A percentile compares a stretch with the other conserved stretches of the same genome.
Evolutionary conservation across 2,329 filamentous ascomycete species (phyloP).

Genomic region (Aspergillus novofumigatus): DNA sequence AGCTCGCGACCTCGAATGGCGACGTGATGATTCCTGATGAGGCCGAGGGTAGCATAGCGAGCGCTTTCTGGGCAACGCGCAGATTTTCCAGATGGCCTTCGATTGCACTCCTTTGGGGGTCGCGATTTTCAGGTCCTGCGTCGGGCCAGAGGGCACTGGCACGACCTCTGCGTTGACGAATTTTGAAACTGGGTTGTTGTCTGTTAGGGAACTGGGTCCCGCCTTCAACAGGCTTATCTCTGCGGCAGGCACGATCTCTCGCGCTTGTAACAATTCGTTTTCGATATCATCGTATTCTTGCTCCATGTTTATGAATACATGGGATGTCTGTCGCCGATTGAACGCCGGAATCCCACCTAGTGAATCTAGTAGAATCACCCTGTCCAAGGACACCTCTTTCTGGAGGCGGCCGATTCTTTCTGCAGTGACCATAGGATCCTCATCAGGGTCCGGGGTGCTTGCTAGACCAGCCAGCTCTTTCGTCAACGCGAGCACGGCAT

Average conservation of each 20-base stretch:
- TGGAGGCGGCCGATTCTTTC: slow-evolving; percentile 39
- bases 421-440: slow-evolving; percentile 39
- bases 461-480: slow-evolving; percentile 69
- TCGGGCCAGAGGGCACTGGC: slow-evolving; percentile 18
- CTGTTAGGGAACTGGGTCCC: slow-evolving; percentile 15
- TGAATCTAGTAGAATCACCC: slow-evolving; percentile 83
- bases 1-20: slow-evolving; percentile 72
- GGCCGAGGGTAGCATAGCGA: slow-evolving; percentile 73
- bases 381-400: slow-evolving; percentile 65
- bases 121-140: slow-evolving; percentile 4
- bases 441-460: slow-evolving; percentile 39
- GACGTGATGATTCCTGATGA: slow-evolving; percentile 89
- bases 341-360: slow-evolving; percentile 76
- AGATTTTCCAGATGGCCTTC: slow-evolving; percentile 66
- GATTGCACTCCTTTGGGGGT: slow-evolving; percentile 18
- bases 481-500: slow-evolving; percentile 72
- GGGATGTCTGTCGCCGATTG: slow-evolving; percentile 56
- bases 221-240: slow-evolving; percentile 12
- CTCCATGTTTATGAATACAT: slow-evolving; percentile 89
- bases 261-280: slow-evolving; percentile 50
- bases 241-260: slow-evolving; percentile 13
- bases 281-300: slow-evolving; percentile 75
- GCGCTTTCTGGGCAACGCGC: slow-evolving; percentile 62
- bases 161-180: slow-evolving; percentile 33
- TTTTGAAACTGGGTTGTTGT: slow-evolving; percentile 44